These are phyloP conservation scores for Magnusiomyces tetraspermus DNA, from an alignment of 1,139 yeast genomes.

Conservation along the genomic window DNA sequence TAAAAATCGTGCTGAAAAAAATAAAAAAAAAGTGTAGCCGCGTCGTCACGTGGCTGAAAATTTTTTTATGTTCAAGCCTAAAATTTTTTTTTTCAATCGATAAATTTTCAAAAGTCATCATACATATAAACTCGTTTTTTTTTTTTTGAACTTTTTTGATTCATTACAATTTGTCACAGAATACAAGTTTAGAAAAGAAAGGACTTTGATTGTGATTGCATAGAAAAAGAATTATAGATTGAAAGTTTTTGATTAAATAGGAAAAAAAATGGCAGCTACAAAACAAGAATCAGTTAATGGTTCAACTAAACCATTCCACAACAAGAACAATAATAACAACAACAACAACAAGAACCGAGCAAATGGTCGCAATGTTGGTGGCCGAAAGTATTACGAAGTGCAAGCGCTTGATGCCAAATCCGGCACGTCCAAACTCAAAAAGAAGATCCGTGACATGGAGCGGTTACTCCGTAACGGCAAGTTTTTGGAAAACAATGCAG, in stretches of 20 bases:
- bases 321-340: not conserved
- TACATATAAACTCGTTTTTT: not conserved
- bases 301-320: not conserved
- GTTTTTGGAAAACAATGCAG: slow-evolving; percentile 1
- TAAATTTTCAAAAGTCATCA: not conserved
- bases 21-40: too few relatives aligned
- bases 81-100: not conserved
- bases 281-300: not conserved
- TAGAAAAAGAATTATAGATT: too few relatives aligned
- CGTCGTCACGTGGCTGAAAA: too few relatives aligned
- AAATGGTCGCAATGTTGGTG: not conserved
- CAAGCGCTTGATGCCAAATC: not conserved
- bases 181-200: too few relatives aligned
- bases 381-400: slow-evolving; percentile 1
- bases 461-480: slow-evolving; percentile 58
- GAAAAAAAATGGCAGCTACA: not conserved
- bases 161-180: not conserved
- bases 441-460: slow-evolving; percentile 78
- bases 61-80: too few relatives aligned
- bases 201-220: too few relatives aligned
- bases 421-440: slow-evolving; percentile 41
- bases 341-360: not conserved
- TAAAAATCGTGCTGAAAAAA: too few relatives aligned
- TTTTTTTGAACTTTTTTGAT: not conserved
- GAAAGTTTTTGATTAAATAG: not conserved